These are phyloP conservation scores for Naganishia randhawae DNA, from an alignment of 768 basidiomycete genomes.

Conservation along the genomic window DNA sequence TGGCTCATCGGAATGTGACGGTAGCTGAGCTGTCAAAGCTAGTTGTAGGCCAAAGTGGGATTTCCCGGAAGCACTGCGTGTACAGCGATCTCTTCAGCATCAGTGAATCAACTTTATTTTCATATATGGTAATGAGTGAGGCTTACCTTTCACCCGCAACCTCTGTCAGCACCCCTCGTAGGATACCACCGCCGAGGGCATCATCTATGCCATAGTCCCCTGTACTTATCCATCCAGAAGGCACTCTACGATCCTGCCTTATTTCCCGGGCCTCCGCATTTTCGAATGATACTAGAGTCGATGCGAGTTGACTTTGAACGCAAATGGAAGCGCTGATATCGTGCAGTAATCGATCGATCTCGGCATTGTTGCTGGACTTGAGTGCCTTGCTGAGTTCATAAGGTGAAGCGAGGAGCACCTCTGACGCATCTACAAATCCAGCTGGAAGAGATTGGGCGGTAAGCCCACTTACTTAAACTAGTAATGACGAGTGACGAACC, in stretches of 20 bases:
- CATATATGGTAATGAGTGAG: not conserved
- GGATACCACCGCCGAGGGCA: constrained; percentile 72
- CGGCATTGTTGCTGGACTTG: constrained; percentile 50
- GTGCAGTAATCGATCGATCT: constrained; percentile 68
- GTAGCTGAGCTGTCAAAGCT: constrained; percentile 71
- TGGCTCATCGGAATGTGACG: constrained; percentile 52
- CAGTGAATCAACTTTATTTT: too few species aligned
- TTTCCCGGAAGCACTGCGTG: constrained; percentile 81
- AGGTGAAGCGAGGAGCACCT: constrained; percentile 36
- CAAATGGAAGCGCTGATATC: constrained; percentile 55
- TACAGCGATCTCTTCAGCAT: too few species aligned
- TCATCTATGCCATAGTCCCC: constrained; percentile 69
- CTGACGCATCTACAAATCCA: constrained; percentile 33
- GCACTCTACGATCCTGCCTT: not conserved
- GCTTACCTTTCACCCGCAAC: constrained; percentile 80
- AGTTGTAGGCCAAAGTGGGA: constrained; percentile 85
- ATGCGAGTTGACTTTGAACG: constrained; percentile 53
- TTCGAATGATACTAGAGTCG: constrained; percentile 37
- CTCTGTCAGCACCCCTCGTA: constrained; percentile 79
- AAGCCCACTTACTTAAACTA: not conserved
- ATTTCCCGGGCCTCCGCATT: constrained; percentile 47
- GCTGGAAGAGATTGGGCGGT: constrained; percentile 26
- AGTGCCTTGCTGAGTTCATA: constrained; percentile 37
- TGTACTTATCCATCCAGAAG: constrained; percentile 59
- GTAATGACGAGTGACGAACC: constrained; percentile 1